phyloP scores from a whole-genome alignment of 225 moss, liverwort and hornwort species.

The Antitrichia curtipendula region DNA sequence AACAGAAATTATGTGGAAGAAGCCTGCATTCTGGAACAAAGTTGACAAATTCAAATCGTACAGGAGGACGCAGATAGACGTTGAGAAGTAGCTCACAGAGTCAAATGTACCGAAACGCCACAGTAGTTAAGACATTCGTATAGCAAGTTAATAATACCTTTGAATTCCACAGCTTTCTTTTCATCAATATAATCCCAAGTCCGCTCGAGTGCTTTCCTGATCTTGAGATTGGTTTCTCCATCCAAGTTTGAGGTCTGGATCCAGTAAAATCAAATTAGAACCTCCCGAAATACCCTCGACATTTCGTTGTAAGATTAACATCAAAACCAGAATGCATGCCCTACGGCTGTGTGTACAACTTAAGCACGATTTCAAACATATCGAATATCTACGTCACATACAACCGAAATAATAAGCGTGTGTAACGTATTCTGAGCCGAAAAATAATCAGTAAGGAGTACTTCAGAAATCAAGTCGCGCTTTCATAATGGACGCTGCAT shows the following conservation, averaged over 20 bases:
- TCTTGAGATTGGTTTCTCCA: slow-evolving; percentile 93
- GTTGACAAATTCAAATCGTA: neutral
- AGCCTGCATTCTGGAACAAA: neutral
- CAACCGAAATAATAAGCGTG: neutral
- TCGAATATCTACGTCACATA: neutral
- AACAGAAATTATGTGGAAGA: neutral
- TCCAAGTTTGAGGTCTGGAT: slow-evolving; percentile 84
- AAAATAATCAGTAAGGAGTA: neutral
- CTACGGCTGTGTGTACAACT: neutral
- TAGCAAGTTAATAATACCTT: slow-evolving; percentile 26
- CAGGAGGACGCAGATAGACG: neutral
- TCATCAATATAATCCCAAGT: slow-evolving; percentile 95
- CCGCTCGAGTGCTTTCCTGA: slow-evolving; percentile 82
- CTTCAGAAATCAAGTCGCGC: neutral
- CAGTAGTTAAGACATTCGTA: neutral
- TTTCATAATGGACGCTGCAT: neutral
- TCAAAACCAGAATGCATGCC: neutral
- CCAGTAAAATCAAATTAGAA: neutral
- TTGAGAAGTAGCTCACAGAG: neutral
- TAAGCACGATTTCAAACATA: neutral
- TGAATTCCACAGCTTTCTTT: slow-evolving; percentile 62
- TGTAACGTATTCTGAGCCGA: neutral
- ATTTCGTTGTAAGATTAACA: neutral
- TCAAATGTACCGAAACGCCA: neutral
- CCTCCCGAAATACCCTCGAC: neutral